phyloP scores from a whole-genome alignment of 192 early-diverging fungal genomes.

The Podila verticillata region DNA sequence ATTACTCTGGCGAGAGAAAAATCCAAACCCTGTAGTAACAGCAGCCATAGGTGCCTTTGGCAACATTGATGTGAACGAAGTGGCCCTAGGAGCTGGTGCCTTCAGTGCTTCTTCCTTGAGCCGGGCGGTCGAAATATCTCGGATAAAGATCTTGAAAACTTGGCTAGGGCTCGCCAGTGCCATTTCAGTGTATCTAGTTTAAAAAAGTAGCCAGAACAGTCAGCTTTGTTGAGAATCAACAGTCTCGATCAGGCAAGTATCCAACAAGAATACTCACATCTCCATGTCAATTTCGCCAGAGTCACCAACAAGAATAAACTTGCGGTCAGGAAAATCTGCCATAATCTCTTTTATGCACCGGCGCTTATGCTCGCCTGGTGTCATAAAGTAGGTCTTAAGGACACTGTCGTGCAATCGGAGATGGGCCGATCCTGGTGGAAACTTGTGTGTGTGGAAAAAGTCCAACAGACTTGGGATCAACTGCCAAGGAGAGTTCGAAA shows the following conservation, averaged over 20 bases:
- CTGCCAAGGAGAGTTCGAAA: constrained; percentile 87
- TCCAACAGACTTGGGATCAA: constrained; percentile 72
- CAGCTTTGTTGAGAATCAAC: not conserved
- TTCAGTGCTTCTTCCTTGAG: constrained; percentile 1
- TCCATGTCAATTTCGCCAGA: constrained; percentile 88
- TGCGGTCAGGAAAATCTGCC: constrained; percentile 74
- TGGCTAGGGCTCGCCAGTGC: constrained; percentile 58
- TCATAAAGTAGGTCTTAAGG: constrained; percentile 66
- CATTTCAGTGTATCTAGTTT: constrained; percentile 60
- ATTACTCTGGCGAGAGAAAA: not conserved
- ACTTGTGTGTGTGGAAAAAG: constrained; percentile 71
- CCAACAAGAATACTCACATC: constrained; percentile 41
- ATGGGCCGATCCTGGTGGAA: constrained; percentile 82
- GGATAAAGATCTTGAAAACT: constrained; percentile 76
- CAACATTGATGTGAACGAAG: constrained; percentile 22
- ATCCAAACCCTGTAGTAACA: not conserved
- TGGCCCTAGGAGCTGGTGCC: constrained; percentile 1
- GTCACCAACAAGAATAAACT: constrained; percentile 88
- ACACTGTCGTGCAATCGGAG: constrained; percentile 71
- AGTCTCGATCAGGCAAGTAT: not conserved
- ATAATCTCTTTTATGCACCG: constrained; percentile 60
- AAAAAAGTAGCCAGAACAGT: not conserved
- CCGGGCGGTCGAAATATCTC: constrained; percentile 57
- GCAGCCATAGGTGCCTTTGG: constrained; percentile 5
- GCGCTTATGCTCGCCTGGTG: constrained; percentile 59